phyloP scores from a whole-genome alignment of 2,329 filamentous ascomycete species.

The Ascosphaera pollenicola region DNA sequence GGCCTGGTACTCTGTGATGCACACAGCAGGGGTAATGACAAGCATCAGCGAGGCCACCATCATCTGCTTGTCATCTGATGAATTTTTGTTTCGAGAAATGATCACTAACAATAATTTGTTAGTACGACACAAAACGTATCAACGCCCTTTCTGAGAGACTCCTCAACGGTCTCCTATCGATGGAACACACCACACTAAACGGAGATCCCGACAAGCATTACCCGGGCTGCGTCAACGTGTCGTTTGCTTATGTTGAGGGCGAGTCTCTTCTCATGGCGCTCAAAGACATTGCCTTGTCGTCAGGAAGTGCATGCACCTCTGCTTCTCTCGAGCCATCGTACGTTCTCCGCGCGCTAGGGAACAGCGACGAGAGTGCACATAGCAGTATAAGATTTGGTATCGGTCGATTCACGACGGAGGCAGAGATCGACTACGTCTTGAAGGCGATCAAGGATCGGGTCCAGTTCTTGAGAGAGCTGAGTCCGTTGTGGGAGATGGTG shows the following conservation, averaged over 20 bases:
- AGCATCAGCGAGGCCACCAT: not conserved
- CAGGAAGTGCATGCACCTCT: slow-evolving; percentile 90
- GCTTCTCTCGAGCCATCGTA: slow-evolving; percentile 94
- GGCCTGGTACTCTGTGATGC: slow-evolving; percentile 28
- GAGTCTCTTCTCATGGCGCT: slow-evolving; percentile 96
- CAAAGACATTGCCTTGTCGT: slow-evolving; percentile 93
- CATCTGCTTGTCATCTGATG: too few relatives aligned
- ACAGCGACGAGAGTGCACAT: slow-evolving; percentile 92
- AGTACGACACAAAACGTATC: slow-evolving; percentile 88
- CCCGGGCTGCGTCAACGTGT: slow-evolving; percentile 93
- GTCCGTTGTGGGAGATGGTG: slow-evolving; percentile 90
- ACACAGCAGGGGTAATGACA: slow-evolving; percentile 47
- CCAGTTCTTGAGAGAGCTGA: slow-evolving; percentile 79
- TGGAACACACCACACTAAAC: slow-evolving; percentile 87
- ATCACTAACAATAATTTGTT: slow-evolving; percentile 8
- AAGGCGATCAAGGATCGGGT: slow-evolving; percentile 85
- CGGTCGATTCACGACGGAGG: slow-evolving; percentile 85
- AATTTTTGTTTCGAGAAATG: slow-evolving; percentile 1
- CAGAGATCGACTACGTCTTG: slow-evolving; percentile 90
- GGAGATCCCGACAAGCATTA: slow-evolving; percentile 70
- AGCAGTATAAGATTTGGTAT: slow-evolving; percentile 97
- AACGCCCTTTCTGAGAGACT: slow-evolving; percentile 64
- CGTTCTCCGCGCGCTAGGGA: slow-evolving; percentile 79
- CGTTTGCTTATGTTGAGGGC: slow-evolving; percentile 94
- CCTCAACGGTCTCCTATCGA: slow-evolving; percentile 54